Conservation (phyloP, 306 rosid genomes). For the Corylus americana region DNA sequence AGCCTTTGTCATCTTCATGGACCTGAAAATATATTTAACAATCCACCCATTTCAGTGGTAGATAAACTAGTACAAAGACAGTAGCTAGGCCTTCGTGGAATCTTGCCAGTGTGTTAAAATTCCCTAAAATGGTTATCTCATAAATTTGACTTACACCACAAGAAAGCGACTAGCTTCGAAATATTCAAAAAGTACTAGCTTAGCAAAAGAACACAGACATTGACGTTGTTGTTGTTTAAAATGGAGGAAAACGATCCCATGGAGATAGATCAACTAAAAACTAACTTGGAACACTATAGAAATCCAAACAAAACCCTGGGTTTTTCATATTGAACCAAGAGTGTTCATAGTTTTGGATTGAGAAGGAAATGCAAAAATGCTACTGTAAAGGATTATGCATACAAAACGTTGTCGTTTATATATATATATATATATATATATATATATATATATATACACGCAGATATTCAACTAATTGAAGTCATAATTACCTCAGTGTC, state of each 20-base stretch:
- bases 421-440: too few relatives aligned
- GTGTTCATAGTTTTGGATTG: not conserved
- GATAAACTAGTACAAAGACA: conserved; percentile 14
- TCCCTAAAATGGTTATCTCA: conserved; percentile 6
- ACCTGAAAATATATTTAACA: conserved; percentile 40
- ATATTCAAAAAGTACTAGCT: not conserved
- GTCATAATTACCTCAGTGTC: conserved; percentile 18
- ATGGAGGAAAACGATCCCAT: not conserved
- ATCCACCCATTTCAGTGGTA: conserved; percentile 19
- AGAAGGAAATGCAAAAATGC: not conserved
- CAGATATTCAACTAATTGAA: not conserved
- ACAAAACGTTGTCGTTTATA: not conserved
- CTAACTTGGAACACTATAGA: not conserved
- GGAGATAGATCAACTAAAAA: not conserved
- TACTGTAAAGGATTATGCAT: not conserved
- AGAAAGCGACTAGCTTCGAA: conserved; percentile 15
- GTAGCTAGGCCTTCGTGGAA: conserved; percentile 13
- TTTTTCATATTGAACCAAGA: not conserved
- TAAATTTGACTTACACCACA: conserved; percentile 7
- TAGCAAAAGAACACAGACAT: not conserved
- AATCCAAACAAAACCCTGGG: not conserved
- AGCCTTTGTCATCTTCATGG: conserved; percentile 50
- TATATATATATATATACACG: not conserved
- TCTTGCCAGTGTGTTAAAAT: conserved; percentile 11
- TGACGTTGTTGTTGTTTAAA: not conserved